Evolutionary conservation across 2,329 filamentous ascomycete genomes (phyloP), one percentile per base, ranked within the genome.

Genomic region (Phyllosticta capitalensis): DNA sequence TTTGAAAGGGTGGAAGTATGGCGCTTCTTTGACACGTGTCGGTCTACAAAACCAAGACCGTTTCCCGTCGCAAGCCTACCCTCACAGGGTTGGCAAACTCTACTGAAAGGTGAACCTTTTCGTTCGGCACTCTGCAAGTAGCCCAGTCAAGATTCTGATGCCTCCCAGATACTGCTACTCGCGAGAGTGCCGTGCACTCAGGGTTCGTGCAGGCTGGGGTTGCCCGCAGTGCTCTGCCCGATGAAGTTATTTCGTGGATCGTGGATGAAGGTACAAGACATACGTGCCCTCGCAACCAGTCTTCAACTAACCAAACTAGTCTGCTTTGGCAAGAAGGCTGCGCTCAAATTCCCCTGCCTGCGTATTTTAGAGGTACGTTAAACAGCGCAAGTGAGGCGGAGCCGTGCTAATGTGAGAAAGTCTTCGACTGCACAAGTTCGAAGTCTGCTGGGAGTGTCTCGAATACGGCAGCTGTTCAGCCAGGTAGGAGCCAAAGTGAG

Each of bases 1-100:
- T 74, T 82, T 49, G 74, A 80, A 20, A 68, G 73, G 17, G 76
- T 80, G n/a, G 76, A 76, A 56, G 70, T 71, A 4, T 88, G 82
- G 74, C 76, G 79, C 56, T 86, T 87, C 67, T 87, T 74, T 58
- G 55, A 65, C 6, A 55, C 17, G 4, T 19, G 38, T 22, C 19
- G 30, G 9, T 38, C 30, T 14, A 21, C 30, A n/a, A 54, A 22
- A 58, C n/a, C 54, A 12, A 38, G 28, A 56, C 58, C 54, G 1
- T 66, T 61, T 63, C 68, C 53, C 19, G 61, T 30, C 19, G 60
- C 62, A 4, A 62, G 62, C 50, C 60, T 76, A 17, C 68, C 71
- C 14, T n/a, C 10, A 2, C n/a, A 20, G 14, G 52, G 52, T n/a
- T 59, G 57, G 57, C 57, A 59, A 17, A 51, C 5, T 51, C 50